phyloP scores from a whole-genome alignment of 805 yeast genomes.

The Candida easanensis region DNA sequence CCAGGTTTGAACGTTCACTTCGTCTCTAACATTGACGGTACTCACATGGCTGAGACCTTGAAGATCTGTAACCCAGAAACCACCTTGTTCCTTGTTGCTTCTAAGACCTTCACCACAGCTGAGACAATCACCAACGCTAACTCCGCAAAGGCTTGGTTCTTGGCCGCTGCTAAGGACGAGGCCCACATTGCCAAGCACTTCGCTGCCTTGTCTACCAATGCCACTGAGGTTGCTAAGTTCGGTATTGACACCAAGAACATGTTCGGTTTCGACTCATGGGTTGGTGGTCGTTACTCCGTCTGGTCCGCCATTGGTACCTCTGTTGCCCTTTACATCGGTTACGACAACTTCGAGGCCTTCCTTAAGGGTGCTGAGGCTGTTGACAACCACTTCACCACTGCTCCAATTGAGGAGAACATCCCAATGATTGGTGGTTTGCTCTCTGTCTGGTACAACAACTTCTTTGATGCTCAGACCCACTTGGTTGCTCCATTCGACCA shows the following conservation, averaged over 20 bases:
- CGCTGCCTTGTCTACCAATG: constrained; percentile 94
- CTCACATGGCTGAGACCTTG: constrained; percentile 89
- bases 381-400: constrained; percentile 81
- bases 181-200: constrained; percentile 92
- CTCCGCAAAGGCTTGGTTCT: constrained; percentile 94
- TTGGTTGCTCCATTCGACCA: constrained; percentile 98
- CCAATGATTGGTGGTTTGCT: constrained; percentile 92
- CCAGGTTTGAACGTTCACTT: constrained; percentile 79
- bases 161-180: constrained; percentile 62
- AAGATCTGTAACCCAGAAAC: constrained; percentile 82
- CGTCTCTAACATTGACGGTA: constrained; percentile 98
- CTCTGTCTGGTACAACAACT: constrained; percentile 98
- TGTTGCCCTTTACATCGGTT: constrained; percentile 93
- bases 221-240: constrained; percentile 83
- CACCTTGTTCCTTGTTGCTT: constrained; percentile 87
- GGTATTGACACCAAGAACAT: constrained; percentile 97
- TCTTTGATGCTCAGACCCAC: constrained; percentile 97
- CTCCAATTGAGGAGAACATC: constrained; percentile 88
- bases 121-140: constrained; percentile 96
- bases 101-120: constrained; percentile 98
- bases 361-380: constrained; percentile 97
- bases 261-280: constrained; percentile 99
- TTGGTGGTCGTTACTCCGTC: constrained; percentile 99
- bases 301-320: constrained; percentile 99
- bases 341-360: constrained; percentile 87